Evolutionary conservation across 805 yeast genomes (phyloP).

Genomic region (Myxozyma geophila): DNA sequence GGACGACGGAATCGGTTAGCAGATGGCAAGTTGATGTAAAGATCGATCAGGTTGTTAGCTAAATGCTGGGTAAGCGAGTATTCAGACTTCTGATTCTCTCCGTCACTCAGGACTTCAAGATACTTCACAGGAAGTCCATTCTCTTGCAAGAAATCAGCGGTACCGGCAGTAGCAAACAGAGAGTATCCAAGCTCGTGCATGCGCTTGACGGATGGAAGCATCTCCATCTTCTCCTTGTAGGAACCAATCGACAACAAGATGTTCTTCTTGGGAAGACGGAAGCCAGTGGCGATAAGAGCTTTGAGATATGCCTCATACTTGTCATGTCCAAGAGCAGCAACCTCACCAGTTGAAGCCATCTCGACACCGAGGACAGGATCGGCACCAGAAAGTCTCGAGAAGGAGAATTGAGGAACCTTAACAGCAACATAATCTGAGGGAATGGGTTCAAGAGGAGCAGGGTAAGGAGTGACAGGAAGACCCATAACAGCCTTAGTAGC

Average conservation of each 20-base stretch:
- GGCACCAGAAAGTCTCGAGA: constrained; percentile 95
- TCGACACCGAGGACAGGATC: constrained; percentile 98
- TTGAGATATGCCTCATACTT: constrained; percentile 97
- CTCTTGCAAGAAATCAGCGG: constrained; percentile 96
- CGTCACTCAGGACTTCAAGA: constrained; percentile 70
- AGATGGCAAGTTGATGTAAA: constrained; percentile 96
- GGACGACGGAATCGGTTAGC: constrained; percentile 98
- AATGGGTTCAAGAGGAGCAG: constrained; percentile 77
- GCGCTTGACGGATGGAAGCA: constrained; percentile 83
- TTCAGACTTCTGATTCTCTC: constrained; percentile 73
- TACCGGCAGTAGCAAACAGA: constrained; percentile 97
- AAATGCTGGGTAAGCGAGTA: constrained; percentile 94
- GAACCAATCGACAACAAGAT: constrained; percentile 94
- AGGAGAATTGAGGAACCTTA: constrained; percentile 96
- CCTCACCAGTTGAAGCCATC: constrained; percentile 99
- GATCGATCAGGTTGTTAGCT: constrained; percentile 94
- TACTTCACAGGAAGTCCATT: constrained; percentile 93
- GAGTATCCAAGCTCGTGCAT: constrained; percentile 83
- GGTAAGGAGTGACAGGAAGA: constrained; percentile 84
- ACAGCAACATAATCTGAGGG: constrained; percentile 81
- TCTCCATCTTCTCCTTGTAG: constrained; percentile 91
- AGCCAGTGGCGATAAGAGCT: constrained; percentile 92
- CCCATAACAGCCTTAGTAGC: constrained; percentile 96
- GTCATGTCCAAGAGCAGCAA: constrained; percentile 94
- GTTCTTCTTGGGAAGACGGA: constrained; percentile 92